phyloP scores from a whole-genome alignment of 257 asterid genomes.

The Misopates orontium region DNA sequence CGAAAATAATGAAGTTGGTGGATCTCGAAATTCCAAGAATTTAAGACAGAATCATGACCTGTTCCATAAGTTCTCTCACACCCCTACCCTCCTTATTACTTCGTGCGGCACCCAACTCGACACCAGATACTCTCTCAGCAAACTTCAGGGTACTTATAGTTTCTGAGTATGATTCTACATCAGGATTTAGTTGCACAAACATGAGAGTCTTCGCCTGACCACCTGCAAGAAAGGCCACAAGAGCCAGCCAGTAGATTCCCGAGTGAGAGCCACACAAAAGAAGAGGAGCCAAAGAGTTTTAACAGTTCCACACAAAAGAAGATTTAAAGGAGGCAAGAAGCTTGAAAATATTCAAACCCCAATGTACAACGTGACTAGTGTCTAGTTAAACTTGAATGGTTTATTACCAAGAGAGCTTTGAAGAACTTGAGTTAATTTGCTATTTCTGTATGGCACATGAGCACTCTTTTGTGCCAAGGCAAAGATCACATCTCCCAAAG shows the following conservation, averaged over 20 bases:
- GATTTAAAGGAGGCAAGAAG: not conserved
- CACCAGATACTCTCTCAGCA: slow-evolving; percentile 98
- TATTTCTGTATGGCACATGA: slow-evolving; percentile 94
- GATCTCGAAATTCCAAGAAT: not conserved
- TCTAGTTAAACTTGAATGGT: slow-evolving; percentile 18
- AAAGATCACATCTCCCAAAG: slow-evolving; percentile 94
- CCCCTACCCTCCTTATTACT: slow-evolving; percentile 90
- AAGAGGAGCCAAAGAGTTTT: slow-evolving; percentile 4
- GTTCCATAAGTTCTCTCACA: slow-evolving; percentile 91
- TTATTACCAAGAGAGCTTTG: slow-evolving; percentile 86
- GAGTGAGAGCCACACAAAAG: slow-evolving; percentile 13
- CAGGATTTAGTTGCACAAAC: slow-evolving; percentile 97
- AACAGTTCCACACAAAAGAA: slow-evolving; percentile 11
- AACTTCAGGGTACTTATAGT: slow-evolving; percentile 87
- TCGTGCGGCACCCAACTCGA: slow-evolving; percentile 91
- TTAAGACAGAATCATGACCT: slow-evolving; percentile 46
- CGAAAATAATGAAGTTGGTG: slow-evolving; percentile 2
- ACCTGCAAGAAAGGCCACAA: slow-evolving; percentile 45
- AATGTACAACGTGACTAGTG: slow-evolving; percentile 4
- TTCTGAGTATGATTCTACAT: slow-evolving; percentile 85
- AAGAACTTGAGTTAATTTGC: slow-evolving; percentile 97
- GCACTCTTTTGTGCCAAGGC: slow-evolving; percentile 87
- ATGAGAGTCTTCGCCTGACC: slow-evolving; percentile 97
- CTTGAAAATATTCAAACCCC: slow-evolving; percentile 15
- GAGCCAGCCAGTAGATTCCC: not conserved